Evolutionary conservation across 1,284 basidiomycete species (phyloP).

Genomic region (Ganoderma leucocontextum): DNA sequence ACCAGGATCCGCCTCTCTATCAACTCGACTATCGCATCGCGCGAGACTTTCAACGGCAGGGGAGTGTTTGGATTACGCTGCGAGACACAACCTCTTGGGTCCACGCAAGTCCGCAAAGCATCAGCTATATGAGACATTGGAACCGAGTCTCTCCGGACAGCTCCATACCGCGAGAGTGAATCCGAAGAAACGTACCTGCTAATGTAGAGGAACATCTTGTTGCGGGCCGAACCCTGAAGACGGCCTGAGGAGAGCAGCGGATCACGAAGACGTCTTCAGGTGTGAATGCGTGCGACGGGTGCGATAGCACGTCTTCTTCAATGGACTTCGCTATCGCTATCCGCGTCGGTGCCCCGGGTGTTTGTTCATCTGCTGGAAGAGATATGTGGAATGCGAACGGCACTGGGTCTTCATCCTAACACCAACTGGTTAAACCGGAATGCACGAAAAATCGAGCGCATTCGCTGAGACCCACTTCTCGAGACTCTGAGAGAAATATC

Average conservation of each 20-base stretch:
- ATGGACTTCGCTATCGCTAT: conserved; percentile 85
- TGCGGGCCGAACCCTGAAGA: conserved; percentile 94
- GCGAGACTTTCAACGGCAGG: neutral
- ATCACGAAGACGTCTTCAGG: conserved; percentile 89
- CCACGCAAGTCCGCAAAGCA: neutral
- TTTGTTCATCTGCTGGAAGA: conserved; percentile 62
- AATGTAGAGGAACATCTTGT: conserved; percentile 94
- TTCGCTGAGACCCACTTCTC: conserved; percentile 14
- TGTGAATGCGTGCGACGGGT: conserved; percentile 76
- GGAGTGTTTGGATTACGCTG: neutral
- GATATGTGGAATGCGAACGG: conserved; percentile 90
- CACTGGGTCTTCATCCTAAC: conserved; percentile 83
- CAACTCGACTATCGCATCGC: neutral
- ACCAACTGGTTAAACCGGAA: conserved; percentile 8
- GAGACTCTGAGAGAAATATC: conserved; percentile 2
- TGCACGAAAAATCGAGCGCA: neutral
- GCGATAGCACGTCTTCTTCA: conserved; percentile 78
- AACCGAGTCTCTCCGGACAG: neutral
- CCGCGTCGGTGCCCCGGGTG: conserved; percentile 72
- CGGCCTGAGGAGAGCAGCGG: conserved; percentile 93
- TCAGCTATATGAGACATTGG: neutral
- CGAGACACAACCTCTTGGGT: neutral
- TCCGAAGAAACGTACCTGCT: conserved; percentile 60
- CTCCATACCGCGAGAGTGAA: neutral
- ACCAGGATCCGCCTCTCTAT: neutral